Conservation (phyloP, 139 green algal species). For the Coccomyxa sp. region DNA sequence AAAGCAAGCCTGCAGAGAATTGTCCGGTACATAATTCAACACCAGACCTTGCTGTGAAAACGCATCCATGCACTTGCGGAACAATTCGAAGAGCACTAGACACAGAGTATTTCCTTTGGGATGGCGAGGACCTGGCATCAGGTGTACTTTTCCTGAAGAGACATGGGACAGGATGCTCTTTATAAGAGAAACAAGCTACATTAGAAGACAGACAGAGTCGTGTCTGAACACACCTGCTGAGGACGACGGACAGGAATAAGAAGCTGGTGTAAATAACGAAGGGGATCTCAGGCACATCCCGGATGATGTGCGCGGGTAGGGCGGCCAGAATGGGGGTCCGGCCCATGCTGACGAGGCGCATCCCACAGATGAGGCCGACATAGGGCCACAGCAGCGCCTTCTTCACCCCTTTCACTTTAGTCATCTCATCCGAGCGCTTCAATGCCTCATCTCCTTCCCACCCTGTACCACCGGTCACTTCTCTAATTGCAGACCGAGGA, state of each 20-base stretch:
- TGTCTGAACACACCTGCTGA: background rate
- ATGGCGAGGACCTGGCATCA: background rate
- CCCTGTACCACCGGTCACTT: background rate
- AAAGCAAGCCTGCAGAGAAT: too few species aligned
- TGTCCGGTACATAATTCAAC: background rate
- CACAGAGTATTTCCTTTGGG: background rate
- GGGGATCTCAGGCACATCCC: background rate
- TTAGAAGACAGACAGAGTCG: background rate
- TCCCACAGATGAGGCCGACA: conserved; percentile 22
- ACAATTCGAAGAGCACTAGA: background rate
- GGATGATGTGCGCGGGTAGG: conserved; percentile 8
- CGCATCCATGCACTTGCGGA: background rate
- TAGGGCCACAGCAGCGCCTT: conserved; percentile 32
- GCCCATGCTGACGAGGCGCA: conserved; percentile 1
- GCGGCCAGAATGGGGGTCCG: conserved; percentile 8
- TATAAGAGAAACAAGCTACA: background rate
- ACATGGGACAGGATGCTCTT: background rate
- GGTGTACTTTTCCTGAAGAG: background rate
- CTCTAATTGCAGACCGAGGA: too few species aligned
- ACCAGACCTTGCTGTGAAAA: background rate
- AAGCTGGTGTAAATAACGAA: background rate
- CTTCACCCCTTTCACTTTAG: conserved; percentile 12
- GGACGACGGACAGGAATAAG: background rate
- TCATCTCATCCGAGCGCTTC: conserved; percentile 17
- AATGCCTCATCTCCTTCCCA: conserved; percentile 15